phyloP scores from a whole-genome alignment of 805 yeast genomes.

The Saccharomyces eubayanus region DNA sequence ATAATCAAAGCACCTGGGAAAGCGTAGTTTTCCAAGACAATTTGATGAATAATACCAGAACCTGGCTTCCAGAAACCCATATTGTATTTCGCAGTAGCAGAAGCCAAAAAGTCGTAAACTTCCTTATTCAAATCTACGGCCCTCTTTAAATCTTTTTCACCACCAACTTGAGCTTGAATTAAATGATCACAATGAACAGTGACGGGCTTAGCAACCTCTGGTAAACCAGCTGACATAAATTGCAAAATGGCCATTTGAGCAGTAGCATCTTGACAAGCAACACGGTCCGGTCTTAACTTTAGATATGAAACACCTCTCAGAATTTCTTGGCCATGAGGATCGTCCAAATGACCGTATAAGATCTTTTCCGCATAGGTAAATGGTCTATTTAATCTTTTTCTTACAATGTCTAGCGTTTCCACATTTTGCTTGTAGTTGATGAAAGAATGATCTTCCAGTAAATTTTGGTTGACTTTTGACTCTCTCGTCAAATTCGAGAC shows the following conservation, averaged over 20 bases:
- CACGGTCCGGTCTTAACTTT: conserved; percentile 94
- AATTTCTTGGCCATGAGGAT: conserved; percentile 81
- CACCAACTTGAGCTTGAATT: conserved; percentile 94
- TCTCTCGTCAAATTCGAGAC: conserved; percentile 43
- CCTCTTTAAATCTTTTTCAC: conserved; percentile 67
- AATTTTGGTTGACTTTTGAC: conserved; percentile 72
- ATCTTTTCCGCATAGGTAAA: conserved; percentile 93
- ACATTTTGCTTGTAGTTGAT: conserved; percentile 86
- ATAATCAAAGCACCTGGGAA: conserved; percentile 96
- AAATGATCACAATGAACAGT: conserved; percentile 97
- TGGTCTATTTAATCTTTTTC: conserved; percentile 75
- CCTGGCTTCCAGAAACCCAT: conserved; percentile 99
- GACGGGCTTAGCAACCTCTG: conserved; percentile 82
- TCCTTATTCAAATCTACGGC: conserved; percentile 86
- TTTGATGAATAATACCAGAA: conserved; percentile 97
- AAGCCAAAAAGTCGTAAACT: conserved; percentile 89
- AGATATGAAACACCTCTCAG: conserved; percentile 84
- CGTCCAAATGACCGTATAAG: conserved; percentile 87
- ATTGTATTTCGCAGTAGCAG: conserved; percentile 89
- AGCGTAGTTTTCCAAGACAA: conserved; percentile 91
- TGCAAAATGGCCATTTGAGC: conserved; percentile 99
- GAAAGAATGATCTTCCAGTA: conserved; percentile 74
- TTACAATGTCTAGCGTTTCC: conserved; percentile 80
- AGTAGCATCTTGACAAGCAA: conserved; percentile 99
- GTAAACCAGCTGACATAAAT: conserved; percentile 94